Evolutionary conservation across 495 filamentous ascomycete species (phyloP).

Genomic region (Stereocaulon alpinum): DNA sequence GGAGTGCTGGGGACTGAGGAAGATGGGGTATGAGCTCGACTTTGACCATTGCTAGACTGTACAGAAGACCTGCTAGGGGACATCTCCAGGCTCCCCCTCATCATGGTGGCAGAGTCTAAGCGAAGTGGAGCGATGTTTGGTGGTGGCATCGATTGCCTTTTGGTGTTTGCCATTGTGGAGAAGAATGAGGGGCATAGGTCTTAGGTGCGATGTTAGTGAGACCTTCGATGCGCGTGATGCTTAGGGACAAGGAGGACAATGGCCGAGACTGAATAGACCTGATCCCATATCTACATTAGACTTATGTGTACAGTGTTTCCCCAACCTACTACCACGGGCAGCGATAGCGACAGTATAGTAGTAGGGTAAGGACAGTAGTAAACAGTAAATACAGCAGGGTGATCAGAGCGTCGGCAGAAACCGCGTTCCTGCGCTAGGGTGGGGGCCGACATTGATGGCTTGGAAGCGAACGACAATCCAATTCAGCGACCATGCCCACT

Average conservation of each 20-base stretch:
- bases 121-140: background rate
- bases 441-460: too few relatives aligned
- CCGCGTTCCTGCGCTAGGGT: background rate
- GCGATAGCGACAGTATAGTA: background rate
- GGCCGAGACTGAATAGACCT: background rate
- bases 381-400: background rate
- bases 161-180: background rate
- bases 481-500: too few relatives aligned
- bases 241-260: background rate
- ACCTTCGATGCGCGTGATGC: background rate
- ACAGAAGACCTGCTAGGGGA: slow-evolving; percentile 44
- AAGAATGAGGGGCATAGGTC: background rate
- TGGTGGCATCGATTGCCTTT: background rate
- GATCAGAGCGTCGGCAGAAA: background rate
- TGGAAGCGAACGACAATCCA: too few relatives aligned
- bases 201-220: background rate
- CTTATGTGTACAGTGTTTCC: too few relatives aligned
- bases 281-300: background rate
- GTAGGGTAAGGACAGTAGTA: background rate
- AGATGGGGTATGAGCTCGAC: slow-evolving; percentile 29
- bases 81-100: slow-evolving; percentile 1
- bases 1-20: slow-evolving; percentile 28
- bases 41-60: slow-evolving; percentile 20
- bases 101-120: background rate
- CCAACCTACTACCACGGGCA: too few relatives aligned